A percentile compares a stretch with the other conserved stretches of the same genome.
These are phyloP conservation scores for Nigrospora oryzae DNA, from an alignment of 2,329 filamentous ascomycete genomes.

Conservation along the genomic window DNA sequence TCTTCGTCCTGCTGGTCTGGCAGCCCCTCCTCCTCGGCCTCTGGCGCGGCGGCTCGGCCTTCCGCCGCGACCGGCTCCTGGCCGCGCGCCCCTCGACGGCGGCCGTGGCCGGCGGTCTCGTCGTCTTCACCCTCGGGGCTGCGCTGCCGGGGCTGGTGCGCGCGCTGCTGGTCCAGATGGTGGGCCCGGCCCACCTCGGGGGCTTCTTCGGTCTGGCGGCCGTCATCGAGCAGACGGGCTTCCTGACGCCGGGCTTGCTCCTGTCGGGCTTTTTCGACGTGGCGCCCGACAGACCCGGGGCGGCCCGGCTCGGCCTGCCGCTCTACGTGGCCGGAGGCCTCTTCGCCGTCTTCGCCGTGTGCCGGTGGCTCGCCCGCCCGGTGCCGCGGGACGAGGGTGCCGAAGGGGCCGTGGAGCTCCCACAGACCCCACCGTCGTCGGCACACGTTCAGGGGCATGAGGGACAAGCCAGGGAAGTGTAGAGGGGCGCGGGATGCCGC, in stretches of 20 bases:
- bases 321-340: background rate
- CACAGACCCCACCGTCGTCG: no score
- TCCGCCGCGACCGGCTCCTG: background rate
- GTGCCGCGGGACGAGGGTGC: no score
- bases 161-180: slow-evolving; percentile 1
- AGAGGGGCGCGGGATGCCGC: no score
- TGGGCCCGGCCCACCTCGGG: background rate
- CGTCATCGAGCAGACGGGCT: slow-evolving; percentile 3
- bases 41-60: background rate
- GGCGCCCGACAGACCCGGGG: background rate
- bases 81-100: background rate
- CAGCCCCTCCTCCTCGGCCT: slow-evolving; percentile 1
- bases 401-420: no score
- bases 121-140: background rate
- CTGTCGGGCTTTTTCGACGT: background rate
- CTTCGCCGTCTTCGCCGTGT: background rate
- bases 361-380: background rate
- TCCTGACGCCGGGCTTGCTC: background rate
- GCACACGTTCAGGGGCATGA: no score
- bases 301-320: background rate
- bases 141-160: background rate
- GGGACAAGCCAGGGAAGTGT: no score
- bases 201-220: slow-evolving; percentile 2
- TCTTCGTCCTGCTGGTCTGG: background rate
- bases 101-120: background rate